A percentile compares a stretch with the other conserved stretches of the same genome.
phyloP scores from a whole-genome alignment of 805 yeast genomes.

The Lipomyces orientalis region DNA sequence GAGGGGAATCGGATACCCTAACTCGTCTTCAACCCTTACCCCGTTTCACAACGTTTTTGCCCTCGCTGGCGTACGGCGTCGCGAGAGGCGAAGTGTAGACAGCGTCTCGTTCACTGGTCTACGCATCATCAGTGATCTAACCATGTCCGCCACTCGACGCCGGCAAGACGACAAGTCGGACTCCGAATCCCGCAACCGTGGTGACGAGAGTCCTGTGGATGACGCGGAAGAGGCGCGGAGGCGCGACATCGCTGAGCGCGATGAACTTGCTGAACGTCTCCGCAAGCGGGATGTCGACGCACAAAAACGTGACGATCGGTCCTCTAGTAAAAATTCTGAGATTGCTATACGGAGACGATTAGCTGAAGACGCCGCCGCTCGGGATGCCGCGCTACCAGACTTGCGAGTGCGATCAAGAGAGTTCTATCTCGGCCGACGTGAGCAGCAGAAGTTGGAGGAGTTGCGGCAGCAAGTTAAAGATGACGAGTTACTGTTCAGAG shows the following conservation, averaged over 20 bases:
- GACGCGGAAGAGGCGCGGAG: conserved; percentile 28
- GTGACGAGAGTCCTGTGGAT: conserved; percentile 4
- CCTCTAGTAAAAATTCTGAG: conserved; percentile 19
- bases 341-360: not conserved
- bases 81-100: not conserved
- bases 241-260: conserved; percentile 43
- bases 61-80: not conserved
- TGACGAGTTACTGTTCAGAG: conserved; percentile 54
- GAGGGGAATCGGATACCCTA: not conserved
- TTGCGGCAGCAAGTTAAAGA: conserved; percentile 56
- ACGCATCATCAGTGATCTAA: not conserved
- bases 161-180: not conserved
- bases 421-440: conserved; percentile 55
- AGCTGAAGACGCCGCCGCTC: conserved; percentile 24
- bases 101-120: not conserved
- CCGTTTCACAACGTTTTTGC: not conserved
- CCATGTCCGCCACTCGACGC: not conserved
- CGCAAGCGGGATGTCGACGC: conserved; percentile 31
- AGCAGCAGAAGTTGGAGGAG: conserved; percentile 53
- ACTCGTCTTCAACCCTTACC: not conserved
- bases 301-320: conserved; percentile 20
- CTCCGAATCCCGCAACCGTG: not conserved
- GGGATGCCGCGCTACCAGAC: conserved; percentile 43
- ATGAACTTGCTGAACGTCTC: conserved; percentile 44
- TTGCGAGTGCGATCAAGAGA: conserved; percentile 58